phyloP scores from a whole-genome alignment of 2,329 filamentous ascomycete genomes.

The Talaromyces sp. region DNA sequence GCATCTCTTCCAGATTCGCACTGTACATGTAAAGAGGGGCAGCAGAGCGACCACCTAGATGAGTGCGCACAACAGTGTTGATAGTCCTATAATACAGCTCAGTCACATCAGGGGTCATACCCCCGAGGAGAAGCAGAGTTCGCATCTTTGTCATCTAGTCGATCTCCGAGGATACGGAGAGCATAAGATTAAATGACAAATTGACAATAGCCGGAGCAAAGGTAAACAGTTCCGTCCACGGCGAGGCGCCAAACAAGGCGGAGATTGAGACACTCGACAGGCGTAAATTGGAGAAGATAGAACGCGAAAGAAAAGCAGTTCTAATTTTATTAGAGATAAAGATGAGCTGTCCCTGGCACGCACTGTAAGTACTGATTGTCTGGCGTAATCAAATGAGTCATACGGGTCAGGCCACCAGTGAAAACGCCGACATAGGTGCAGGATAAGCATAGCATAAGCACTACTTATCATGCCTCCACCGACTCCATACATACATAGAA shows the following conservation, averaged over 20 bases:
- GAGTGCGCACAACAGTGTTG: neutral
- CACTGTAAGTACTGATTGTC: neutral
- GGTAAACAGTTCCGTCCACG: neutral
- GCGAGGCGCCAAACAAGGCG: neutral
- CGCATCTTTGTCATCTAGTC: neutral
- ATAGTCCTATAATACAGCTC: neutral
- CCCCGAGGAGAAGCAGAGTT: neutral
- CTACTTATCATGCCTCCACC: neutral
- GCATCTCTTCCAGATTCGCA: neutral
- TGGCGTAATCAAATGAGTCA: neutral
- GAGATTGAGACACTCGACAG: neutral
- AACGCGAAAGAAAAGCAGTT: neutral
- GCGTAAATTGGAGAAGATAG: neutral
- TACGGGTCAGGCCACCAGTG: neutral
- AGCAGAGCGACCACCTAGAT: neutral
- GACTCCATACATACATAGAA: neutral
- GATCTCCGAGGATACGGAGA: neutral
- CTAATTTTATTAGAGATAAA: neutral
- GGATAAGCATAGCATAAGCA: neutral
- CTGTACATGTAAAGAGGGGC: neutral
- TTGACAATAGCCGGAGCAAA: neutral
- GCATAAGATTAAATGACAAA: neutral
- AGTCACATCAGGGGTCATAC: neutral
- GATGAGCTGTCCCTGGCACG: neutral
- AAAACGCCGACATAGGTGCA: neutral